These are phyloP conservation scores for Ophiostoma montium DNA, from an alignment of 2,329 filamentous ascomycete genomes.

Conservation along the genomic window DNA sequence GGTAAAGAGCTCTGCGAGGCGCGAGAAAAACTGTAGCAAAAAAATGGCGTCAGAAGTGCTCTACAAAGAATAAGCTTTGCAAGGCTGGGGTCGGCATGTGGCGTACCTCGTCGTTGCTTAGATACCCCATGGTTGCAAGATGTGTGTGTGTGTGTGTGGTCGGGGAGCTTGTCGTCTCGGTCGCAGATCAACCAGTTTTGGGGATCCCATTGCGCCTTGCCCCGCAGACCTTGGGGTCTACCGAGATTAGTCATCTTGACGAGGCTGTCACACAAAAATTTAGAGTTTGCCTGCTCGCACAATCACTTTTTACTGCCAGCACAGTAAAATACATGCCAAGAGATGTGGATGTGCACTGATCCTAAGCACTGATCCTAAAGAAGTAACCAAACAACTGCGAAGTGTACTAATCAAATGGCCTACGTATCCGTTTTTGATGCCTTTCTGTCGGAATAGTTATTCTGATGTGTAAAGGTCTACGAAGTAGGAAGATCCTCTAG, in stretches of 20 bases:
- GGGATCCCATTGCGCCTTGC: not conserved
- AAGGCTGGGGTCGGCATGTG: no score
- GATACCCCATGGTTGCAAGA: conserved; percentile 18
- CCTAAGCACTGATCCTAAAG: no score
- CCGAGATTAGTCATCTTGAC: conserved; percentile 5
- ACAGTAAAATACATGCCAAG: no score
- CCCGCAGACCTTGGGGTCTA: not conserved
- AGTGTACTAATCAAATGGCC: no score
- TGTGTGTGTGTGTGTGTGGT: not conserved
- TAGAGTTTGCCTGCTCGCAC: no score
- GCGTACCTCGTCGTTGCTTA: conserved; percentile 27
- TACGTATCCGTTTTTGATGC: no score
- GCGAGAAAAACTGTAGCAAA: conserved; percentile 52
- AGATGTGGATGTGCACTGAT: no score
- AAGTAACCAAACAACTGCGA: no score
- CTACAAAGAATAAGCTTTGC: not conserved
- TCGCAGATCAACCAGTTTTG: not conserved
- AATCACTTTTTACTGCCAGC: no score
- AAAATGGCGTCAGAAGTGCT: not conserved
- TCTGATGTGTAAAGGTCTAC: no score
- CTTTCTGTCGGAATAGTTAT: no score
- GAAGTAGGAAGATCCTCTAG: no score
- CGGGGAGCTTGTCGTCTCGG: not conserved
- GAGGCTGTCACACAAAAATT: conserved; percentile 1
- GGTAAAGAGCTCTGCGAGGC: conserved; percentile 54